Base-by-base conservation (phyloP, 2,329 filamentous ascomycete species). In the Tetracladium maxilliforme region DNA sequence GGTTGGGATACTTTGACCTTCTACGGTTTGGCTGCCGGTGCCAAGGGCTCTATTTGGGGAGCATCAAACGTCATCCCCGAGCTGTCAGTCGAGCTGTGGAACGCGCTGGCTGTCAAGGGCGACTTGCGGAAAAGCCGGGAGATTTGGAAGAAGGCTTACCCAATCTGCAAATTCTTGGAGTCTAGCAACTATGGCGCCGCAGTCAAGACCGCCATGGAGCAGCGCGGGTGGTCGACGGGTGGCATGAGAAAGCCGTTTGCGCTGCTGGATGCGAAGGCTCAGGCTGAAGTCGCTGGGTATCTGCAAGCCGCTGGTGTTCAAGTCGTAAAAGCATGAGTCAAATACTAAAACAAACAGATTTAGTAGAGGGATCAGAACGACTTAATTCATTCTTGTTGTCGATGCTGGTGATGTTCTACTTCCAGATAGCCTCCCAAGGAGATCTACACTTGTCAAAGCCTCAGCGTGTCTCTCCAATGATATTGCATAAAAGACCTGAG, bases 1-100 rank as follows among this genome's bases (percentile, higher is more conserved):
- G 60, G 60, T 2, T 64, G 59, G 60, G 60, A 64, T 30, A 64
- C 58, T 0, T 41, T 64, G 10, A 64, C 60, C 0, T 64, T 64
- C 36, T 64, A 64, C 32, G 58, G 60, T 7, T 40, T 64, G 7
- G 55, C 53, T 1, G 58, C 58, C 1, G 60, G 60, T 0, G 55
- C 56, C 7, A 56, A 56, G 22, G 60, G 60, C 4, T 55, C 52
- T 4, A 53, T 64, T 2, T 64, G 59, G 59, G 59, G 59, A 1
- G 56, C 59, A 1, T 52, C 58, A 3, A 64, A 64, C 29, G 43
- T 64, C 10, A 54, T 64, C 7, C 59, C 59, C 1, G 58, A 63
- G 32, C 38, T 63, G 11, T 56, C 56, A 1, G 44, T 58, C 10
- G 39, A 58, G 38, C 39, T 64, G 2, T 64, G 55, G 51, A 45